Evolutionary conservation across 140 eudicot genomes (phyloP).

Genomic region (Cichorium intybus): DNA sequence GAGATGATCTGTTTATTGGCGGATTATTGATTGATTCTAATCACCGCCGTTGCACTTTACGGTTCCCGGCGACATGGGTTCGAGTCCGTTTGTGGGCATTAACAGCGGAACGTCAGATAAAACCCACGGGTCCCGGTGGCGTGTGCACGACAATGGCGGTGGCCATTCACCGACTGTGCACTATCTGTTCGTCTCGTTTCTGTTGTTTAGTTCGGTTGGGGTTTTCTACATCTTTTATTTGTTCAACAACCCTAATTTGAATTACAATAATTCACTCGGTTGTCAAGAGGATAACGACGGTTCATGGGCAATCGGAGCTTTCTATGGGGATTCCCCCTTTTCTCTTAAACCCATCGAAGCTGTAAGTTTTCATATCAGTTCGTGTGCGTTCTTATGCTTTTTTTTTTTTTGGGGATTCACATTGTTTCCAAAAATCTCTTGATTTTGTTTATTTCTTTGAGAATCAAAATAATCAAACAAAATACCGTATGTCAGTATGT

Average conservation of each 20-base stretch:
- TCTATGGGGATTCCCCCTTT: conserved; percentile 83
- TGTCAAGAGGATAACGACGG: conserved; percentile 82
- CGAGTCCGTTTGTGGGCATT: conserved; percentile 22
- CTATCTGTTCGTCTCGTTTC: conserved; percentile 27
- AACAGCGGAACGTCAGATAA: conserved; percentile 33
- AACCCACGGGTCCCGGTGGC: conserved; percentile 30
- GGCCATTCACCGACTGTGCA: conserved; percentile 25
- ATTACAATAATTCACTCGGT: conserved; percentile 26
- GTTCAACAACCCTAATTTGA: conserved; percentile 29
- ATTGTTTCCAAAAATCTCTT: neutral
- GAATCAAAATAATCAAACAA: neutral
- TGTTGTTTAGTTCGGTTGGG: conserved; percentile 38
- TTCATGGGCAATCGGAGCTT: conserved; percentile 90
- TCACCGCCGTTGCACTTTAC: neutral
- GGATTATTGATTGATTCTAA: neutral
- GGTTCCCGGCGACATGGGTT: conserved; percentile 23
- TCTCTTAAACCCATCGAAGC: conserved; percentile 72
- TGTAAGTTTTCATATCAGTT: conserved; percentile 40
- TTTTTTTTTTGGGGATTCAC: conserved; percentile 1
- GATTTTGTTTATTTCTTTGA: neutral
- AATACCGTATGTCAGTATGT: neutral
- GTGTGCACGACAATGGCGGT: conserved; percentile 35
- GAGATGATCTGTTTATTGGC: neutral
- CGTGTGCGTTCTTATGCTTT: neutral
- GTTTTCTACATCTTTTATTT: conserved; percentile 26